These are phyloP conservation scores for Microbotryum scabiosae DNA, from an alignment of 1,284 basidiomycete species.

Conservation along the genomic window DNA sequence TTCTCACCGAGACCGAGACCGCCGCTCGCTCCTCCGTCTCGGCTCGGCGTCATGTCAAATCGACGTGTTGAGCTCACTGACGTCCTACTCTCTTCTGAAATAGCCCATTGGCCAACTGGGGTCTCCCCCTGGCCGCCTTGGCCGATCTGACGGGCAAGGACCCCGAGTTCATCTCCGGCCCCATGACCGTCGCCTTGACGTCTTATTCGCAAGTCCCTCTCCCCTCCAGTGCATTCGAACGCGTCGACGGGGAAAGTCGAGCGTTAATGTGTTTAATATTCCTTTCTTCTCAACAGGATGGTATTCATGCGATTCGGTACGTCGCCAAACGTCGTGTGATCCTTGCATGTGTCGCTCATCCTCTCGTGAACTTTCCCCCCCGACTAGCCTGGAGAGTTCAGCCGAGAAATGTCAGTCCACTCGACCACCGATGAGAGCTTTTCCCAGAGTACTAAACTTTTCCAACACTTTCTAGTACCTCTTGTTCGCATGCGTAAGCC, in stretches of 20 bases:
- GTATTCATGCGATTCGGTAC: conserved; percentile 92
- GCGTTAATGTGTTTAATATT: neutral
- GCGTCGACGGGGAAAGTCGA: neutral
- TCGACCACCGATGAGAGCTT: no score
- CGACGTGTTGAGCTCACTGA: neutral
- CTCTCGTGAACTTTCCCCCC: conserved; percentile 5
- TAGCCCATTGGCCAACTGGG: conserved; percentile 86
- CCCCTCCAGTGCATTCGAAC: neutral
- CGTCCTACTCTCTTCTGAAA: neutral
- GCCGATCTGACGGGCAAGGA: conserved; percentile 74
- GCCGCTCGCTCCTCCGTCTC: neutral
- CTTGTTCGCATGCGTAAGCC: conserved; percentile 63
- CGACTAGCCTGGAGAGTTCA: conserved; percentile 81
- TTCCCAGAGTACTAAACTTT: neutral
- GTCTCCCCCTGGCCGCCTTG: conserved; percentile 82
- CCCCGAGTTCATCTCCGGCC: conserved; percentile 88
- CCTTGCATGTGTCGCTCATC: neutral
- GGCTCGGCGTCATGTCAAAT: neutral
- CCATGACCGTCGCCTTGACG: conserved; percentile 84
- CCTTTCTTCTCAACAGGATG: conserved; percentile 49
- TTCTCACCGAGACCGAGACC: neutral
- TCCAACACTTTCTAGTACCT: conserved; percentile 42
- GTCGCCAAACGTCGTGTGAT: conserved; percentile 25
- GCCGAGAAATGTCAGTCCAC: conserved; percentile 59
- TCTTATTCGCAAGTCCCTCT: conserved; percentile 71